Evolutionary conservation across 1,284 basidiomycete species (phyloP).

Genomic region (Pyrrhoderma lamaoense): DNA sequence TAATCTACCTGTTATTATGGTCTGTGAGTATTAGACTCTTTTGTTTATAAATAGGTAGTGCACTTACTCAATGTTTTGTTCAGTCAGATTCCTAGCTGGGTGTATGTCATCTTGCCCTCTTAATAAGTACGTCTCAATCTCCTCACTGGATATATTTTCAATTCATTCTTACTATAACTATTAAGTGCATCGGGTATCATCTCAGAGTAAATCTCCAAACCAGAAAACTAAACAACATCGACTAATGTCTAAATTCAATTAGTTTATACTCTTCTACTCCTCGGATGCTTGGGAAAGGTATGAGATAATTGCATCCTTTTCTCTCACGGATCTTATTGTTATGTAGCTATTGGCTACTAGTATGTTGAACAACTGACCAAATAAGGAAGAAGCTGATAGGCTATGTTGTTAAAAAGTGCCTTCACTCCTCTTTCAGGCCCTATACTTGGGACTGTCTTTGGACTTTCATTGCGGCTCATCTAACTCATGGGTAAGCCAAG

Average conservation of each 20-base stretch:
- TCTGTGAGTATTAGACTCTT: constrained; percentile 17
- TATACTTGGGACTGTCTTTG: constrained; percentile 22
- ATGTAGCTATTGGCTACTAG: constrained; percentile 13
- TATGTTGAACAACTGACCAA: neutral
- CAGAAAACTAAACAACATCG: neutral
- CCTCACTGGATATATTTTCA: neutral
- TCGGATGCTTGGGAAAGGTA: constrained; percentile 10
- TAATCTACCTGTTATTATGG: constrained; percentile 21
- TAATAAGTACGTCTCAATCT: constrained; percentile 18
- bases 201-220: constrained; percentile 10
- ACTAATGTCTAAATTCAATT: neutral
- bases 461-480: constrained; percentile 24
- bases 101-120: constrained; percentile 19
- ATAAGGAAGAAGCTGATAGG: too few species aligned
- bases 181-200: constrained; percentile 14
- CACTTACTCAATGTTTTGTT: neutral
- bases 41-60: neutral
- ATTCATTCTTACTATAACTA: neutral
- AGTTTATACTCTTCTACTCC: constrained; percentile 13
- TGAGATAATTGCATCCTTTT: neutral
- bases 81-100: constrained; percentile 22
- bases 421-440: constrained; percentile 23
- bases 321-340: neutral
- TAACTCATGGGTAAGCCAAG: constrained; percentile 18
- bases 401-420: constrained; percentile 6